These are phyloP conservation scores for Cucumis sativus DNA, from an alignment of 306 rosid genomes.

Conservation along the genomic window DNA sequence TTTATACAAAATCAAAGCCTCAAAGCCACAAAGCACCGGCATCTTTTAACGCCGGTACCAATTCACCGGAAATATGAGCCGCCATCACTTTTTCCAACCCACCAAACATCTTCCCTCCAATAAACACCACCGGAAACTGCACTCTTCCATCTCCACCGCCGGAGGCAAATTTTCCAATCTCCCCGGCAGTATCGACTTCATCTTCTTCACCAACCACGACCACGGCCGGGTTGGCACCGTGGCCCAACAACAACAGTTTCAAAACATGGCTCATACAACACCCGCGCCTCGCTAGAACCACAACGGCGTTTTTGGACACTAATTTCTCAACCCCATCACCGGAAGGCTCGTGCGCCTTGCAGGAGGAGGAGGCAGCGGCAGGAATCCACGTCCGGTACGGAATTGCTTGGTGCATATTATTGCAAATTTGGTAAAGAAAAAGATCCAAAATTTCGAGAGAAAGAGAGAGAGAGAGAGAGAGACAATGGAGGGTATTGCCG, in stretches of 20 bases:
- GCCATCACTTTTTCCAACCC: constrained; percentile 89
- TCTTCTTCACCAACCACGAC: constrained; percentile 48
- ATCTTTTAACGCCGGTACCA: constrained; percentile 65
- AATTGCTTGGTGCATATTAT: constrained; percentile 67
- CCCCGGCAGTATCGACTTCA: constrained; percentile 26
- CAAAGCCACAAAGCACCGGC: constrained; percentile 93
- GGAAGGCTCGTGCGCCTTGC: neutral
- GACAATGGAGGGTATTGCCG: neutral
- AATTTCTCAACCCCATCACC: constrained; percentile 2
- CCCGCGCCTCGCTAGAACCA: constrained; percentile 54
- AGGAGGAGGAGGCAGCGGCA: neutral
- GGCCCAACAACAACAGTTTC: constrained; percentile 54
- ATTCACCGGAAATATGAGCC: constrained; percentile 77
- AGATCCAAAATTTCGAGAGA: neutral
- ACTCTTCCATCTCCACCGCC: neutral
- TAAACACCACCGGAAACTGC: constrained; percentile 78
- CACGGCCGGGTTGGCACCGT: constrained; percentile 70
- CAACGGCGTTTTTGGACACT: constrained; percentile 61
- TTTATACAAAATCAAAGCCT: constrained; percentile 25
- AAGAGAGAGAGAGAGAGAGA: neutral
- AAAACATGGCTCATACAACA: constrained; percentile 92
- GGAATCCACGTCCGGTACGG: constrained; percentile 36
- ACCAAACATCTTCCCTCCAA: constrained; percentile 80
- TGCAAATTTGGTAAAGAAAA: neutral
- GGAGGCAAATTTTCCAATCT: constrained; percentile 8